A percentile compares a stretch with the other conserved stretches of the same genome.
Evolutionary conservation across 208 protist species (phyloP).

Genomic region (Leptomonas seymouri): DNA sequence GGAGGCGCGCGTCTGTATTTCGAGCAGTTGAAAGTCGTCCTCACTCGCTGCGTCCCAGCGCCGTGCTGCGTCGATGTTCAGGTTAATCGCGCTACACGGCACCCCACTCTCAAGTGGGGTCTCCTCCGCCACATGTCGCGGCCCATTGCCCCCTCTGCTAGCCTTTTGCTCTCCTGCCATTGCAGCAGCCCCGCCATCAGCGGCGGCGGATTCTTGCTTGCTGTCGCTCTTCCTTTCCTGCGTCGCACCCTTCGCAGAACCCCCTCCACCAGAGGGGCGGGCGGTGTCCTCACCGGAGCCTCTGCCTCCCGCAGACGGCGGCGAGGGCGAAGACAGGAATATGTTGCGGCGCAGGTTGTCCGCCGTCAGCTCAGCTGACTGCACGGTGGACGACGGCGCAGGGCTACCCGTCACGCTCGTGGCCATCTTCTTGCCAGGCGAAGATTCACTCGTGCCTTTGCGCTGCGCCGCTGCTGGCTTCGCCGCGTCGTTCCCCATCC

Average conservation of each 20-base stretch:
- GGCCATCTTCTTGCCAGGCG: slow-evolving; percentile 6
- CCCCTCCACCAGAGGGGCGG: neutral
- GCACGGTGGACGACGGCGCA: neutral
- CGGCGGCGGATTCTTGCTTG: neutral
- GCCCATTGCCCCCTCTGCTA: neutral
- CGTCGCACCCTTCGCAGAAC: neutral
- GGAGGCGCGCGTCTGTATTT: slow-evolving; percentile 54
- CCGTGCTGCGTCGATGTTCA: slow-evolving; percentile 35
- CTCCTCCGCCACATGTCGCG: neutral
- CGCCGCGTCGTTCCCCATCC: neutral
- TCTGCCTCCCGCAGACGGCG: slow-evolving; percentile 9
- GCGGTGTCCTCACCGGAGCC: slow-evolving; percentile 9
- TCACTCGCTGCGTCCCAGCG: slow-evolving; percentile 32
- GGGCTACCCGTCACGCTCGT: neutral
- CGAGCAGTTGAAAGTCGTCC: slow-evolving; percentile 33
- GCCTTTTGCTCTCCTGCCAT: neutral
- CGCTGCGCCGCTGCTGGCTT: neutral
- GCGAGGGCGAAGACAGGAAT: slow-evolving; percentile 5
- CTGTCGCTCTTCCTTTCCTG: neutral
- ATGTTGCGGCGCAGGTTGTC: slow-evolving; percentile 36
- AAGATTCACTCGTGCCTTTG: neutral
- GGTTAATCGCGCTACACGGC: slow-evolving; percentile 13
- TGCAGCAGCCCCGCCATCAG: neutral
- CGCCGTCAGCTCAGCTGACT: slow-evolving; percentile 24
- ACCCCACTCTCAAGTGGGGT: neutral